These are phyloP conservation scores for Euphorbia peplus DNA, from an alignment of 345 rosid species.

Conservation along the genomic window DNA sequence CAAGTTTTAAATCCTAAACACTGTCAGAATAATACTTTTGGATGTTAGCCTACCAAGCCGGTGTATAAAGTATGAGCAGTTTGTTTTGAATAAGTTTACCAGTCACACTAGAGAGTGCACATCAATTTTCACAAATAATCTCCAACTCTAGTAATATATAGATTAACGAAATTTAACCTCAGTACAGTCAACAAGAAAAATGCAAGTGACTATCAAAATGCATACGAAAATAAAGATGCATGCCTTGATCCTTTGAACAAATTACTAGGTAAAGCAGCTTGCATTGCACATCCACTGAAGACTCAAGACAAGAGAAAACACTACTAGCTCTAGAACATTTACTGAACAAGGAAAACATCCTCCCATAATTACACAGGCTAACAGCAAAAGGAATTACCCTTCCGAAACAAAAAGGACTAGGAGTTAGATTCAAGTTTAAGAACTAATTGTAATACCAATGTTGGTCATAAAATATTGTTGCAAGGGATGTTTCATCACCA, in stretches of 20 bases:
- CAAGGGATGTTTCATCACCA: neutral
- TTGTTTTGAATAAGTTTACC: neutral
- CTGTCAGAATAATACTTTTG: neutral
- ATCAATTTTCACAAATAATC: neutral
- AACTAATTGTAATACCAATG: neutral
- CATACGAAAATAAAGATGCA: neutral
- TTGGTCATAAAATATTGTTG: neutral
- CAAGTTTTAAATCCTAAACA: neutral
- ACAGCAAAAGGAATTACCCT: neutral
- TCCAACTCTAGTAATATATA: neutral
- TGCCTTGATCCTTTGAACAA: neutral
- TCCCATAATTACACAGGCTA: neutral
- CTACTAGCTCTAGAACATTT: neutral
- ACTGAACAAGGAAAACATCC: neutral
- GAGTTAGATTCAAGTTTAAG: neutral
- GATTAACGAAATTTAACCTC: neutral
- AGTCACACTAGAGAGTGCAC: neutral
- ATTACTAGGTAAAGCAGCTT: neutral
- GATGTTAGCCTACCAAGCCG: neutral
- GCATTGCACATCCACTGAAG: neutral
- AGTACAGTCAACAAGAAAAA: neutral
- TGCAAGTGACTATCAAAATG: neutral
- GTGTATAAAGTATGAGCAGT: neutral
- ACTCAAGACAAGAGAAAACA: neutral
- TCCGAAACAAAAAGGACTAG: neutral